phyloP scores from a whole-genome alignment of 805 yeast species.

The Metschnikowia dekortorum region DNA sequence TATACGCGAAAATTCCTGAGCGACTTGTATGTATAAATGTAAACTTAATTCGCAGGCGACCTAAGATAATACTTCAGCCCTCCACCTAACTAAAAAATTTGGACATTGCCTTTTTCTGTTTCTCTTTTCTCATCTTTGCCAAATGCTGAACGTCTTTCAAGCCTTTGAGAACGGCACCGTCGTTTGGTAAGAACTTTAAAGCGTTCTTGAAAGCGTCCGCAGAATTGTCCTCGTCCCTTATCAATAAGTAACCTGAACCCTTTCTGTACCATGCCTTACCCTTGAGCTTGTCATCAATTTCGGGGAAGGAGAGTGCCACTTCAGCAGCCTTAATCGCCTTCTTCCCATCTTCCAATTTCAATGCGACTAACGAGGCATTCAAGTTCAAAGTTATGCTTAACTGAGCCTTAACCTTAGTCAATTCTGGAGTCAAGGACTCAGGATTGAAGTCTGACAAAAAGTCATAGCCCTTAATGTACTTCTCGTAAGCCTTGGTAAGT shows the following conservation, averaged over 20 bases:
- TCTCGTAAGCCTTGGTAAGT: constrained; percentile 50
- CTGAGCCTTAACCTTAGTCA: constrained; percentile 44
- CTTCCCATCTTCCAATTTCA: constrained; percentile 55
- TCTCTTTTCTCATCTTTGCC: constrained; percentile 52
- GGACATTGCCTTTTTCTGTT: constrained; percentile 70
- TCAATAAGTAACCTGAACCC: constrained; percentile 64
- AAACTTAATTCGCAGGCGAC: neutral
- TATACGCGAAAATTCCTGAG: no score
- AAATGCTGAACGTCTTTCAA: constrained; percentile 52
- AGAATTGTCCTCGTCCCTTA: constrained; percentile 70
- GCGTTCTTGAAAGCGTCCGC: constrained; percentile 65
- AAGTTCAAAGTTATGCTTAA: constrained; percentile 62
- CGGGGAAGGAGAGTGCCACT: constrained; percentile 60
- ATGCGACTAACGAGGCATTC: constrained; percentile 70
- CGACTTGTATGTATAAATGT: no score
- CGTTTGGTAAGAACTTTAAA: constrained; percentile 57
- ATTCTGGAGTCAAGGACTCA: constrained; percentile 55
- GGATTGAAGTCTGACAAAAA: constrained; percentile 74
- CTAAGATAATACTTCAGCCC: neutral
- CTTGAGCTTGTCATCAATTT: constrained; percentile 58
- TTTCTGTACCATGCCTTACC: constrained; percentile 87
- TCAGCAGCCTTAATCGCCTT: constrained; percentile 57
- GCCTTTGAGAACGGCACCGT: constrained; percentile 65
- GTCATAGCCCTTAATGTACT: constrained; percentile 68
- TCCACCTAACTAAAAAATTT: constrained; percentile 47